phyloP scores from a whole-genome alignment of 371 early-diverging fungal genomes.

The Haplosporangium sp. region DNA sequence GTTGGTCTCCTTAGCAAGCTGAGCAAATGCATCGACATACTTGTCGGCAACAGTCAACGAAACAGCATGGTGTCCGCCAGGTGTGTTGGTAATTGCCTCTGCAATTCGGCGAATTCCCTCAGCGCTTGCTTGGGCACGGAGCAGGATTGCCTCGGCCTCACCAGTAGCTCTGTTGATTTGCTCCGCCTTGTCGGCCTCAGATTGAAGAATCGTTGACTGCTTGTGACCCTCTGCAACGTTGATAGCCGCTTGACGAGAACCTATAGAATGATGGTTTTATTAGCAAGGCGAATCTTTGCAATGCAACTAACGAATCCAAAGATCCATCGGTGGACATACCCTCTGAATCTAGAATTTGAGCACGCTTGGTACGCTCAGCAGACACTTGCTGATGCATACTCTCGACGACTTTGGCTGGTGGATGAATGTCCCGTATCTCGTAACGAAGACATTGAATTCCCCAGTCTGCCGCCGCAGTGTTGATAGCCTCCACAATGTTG shows the following conservation, averaged over 20 bases:
- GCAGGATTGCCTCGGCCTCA: slow-evolving; percentile 91
- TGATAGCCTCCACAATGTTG: slow-evolving; percentile 96
- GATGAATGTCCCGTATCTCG: slow-evolving; percentile 96
- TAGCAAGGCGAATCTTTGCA: too few relatives aligned
- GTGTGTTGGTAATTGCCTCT: slow-evolving; percentile 72
- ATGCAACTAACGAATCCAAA: too few relatives aligned
- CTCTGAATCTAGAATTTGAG: slow-evolving; percentile 96
- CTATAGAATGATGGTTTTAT: not conserved
- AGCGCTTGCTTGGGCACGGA: slow-evolving; percentile 89
- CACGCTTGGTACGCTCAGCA: slow-evolving; percentile 96
- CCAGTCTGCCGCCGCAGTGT: slow-evolving; percentile 94
- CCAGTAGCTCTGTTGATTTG: slow-evolving; percentile 91
- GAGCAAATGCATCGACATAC: slow-evolving; percentile 94
- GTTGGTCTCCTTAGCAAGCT: slow-evolving; percentile 93
- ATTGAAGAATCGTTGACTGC: slow-evolving; percentile 92
- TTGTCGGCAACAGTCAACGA: slow-evolving; percentile 96
- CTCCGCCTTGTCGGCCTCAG: slow-evolving; percentile 91
- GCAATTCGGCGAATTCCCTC: slow-evolving; percentile 85
- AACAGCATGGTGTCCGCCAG: slow-evolving; percentile 87
- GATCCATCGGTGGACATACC: slow-evolving; percentile 37
- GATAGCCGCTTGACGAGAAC: slow-evolving; percentile 93
- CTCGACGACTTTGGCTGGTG: slow-evolving; percentile 94
- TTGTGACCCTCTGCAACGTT: slow-evolving; percentile 97
- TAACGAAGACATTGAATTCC: slow-evolving; percentile 95
- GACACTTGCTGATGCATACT: slow-evolving; percentile 98